Evolutionary conservation across 352 stramenopile species (phyloP), one percentile per base, ranked within the genome.

Genomic region (Globisporangium alternatum): DNA sequence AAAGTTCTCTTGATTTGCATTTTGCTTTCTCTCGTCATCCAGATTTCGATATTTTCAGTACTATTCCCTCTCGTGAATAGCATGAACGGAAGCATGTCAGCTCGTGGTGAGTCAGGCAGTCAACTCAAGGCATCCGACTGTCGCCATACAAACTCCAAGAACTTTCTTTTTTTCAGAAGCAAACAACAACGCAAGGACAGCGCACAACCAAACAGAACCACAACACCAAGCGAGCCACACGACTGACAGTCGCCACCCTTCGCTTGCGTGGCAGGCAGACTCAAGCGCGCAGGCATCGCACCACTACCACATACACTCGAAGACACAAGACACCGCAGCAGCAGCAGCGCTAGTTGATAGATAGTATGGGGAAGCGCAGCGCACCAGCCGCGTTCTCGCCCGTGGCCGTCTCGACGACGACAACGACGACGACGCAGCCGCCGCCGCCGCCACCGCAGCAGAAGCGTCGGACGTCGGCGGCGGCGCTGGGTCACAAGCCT

Each of bases 1-100:
- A 60, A 33, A 33, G n/a, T n/a, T 31, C 54, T 60, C 37, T 7
- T 35, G 9, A 49, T 48, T 60, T 5, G 54, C 54, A 60, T 60
- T 12, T 22, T 10, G 3, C 17, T 28, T 1, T 21, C 15, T 6
- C 39, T 45, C 17, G 41, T 3, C 8, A 22, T 47, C 17, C 41
- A 19, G 22, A 12, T 47, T 47, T 47, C 5, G 35, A 41, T 10
- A 41, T 4, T 13, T 41, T 1, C 4, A 41, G 35, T 1, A 13
- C 8, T 2, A 41, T 17, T 41, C 13, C 2, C 5, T 7, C 41
- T 47, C 43, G 12, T 10, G 43, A 48, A 48, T 48, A 9, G 43
- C 43, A 48, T 48, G 17, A 48, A 28, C 2, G 25, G 7, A 48
- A 47, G 13, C 0, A n/a, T 45, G 39, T 45, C 39, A 5, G 39